Percentiles rank a stretch among this genome's conserved stretches.
Evolutionary conservation across 768 basidiomycete genomes (phyloP).

Genomic region (Rhodotorula babjevae): DNA sequence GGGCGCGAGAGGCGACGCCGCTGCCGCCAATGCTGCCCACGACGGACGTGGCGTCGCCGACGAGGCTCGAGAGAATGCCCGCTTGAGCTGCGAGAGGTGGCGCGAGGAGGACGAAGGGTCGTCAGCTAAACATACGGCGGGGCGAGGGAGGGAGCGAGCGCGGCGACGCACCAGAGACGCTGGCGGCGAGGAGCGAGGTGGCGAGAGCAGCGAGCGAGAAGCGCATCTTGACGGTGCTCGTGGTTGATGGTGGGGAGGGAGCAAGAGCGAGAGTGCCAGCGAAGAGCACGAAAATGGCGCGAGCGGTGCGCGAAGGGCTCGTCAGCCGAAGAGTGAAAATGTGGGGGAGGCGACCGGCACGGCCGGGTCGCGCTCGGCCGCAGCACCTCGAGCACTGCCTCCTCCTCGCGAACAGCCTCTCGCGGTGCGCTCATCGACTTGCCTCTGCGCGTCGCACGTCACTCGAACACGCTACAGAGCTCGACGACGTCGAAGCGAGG

Average conservation of each 20-base stretch:
- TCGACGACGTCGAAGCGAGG: background rate
- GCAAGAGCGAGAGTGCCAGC: background rate
- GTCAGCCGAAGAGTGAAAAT: background rate
- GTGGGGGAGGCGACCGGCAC: no score
- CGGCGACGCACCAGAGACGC: background rate
- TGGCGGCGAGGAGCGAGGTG: background rate
- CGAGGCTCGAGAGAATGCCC: background rate
- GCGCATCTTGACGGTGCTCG: background rate
- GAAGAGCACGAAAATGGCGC: background rate
- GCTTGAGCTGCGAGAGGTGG: background rate
- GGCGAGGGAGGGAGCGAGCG: background rate
- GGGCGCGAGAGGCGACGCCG: background rate
- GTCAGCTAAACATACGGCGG: no score
- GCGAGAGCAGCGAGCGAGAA: background rate
- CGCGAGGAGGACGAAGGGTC: no score
- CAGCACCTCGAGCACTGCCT: no score
- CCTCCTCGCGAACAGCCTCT: background rate
- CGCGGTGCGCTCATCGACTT: no score
- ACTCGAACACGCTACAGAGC: background rate
- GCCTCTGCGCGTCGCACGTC: no score
- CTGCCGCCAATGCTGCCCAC: background rate
- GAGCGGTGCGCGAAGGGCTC: background rate
- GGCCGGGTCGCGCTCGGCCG: no score
- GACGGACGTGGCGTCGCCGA: background rate
- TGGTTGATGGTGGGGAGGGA: background rate